phyloP scores from a whole-genome alignment of 2,329 filamentous ascomycete genomes.

The Venturia carpophila region DNA sequence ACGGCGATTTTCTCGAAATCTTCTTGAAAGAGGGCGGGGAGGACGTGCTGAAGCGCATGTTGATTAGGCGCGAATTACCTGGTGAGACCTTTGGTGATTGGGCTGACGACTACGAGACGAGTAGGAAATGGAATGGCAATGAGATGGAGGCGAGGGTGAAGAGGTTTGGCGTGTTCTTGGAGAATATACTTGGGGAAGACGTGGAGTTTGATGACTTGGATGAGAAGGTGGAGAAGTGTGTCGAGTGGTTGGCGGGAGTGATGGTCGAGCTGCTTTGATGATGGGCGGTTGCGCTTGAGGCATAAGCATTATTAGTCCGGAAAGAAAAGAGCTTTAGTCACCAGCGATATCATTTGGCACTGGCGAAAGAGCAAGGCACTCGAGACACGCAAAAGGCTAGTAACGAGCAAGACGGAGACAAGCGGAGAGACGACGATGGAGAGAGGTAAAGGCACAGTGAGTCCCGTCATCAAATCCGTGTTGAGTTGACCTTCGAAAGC shows the following conservation, averaged over 20 bases:
- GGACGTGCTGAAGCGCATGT: slow-evolving; percentile 14
- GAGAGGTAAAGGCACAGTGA: too few relatives aligned
- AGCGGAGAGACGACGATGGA: too few relatives aligned
- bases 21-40: slow-evolving; percentile 27
- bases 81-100: not conserved
- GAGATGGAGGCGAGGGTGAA: not conserved
- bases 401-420: too few relatives aligned
- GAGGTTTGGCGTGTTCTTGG: not conserved
- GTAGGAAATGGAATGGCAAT: not conserved
- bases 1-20: slow-evolving; percentile 35
- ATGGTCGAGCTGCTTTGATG: slow-evolving; percentile 13
- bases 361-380: too few relatives aligned
- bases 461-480: too few relatives aligned
- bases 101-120: not conserved
- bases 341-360: too few relatives aligned
- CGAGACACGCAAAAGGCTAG: too few relatives aligned
- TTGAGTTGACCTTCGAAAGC: too few relatives aligned
- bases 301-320: too few relatives aligned
- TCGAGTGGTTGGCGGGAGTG: slow-evolving; percentile 25
- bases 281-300: too few relatives aligned
- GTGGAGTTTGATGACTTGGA: slow-evolving; percentile 22
- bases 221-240: slow-evolving; percentile 23
- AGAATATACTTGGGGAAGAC: not conserved
- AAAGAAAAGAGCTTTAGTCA: too few relatives aligned
- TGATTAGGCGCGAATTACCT: slow-evolving; percentile 17